These are phyloP conservation scores for Monilinia vaccinii-corymbosi DNA, from an alignment of 2,329 filamentous ascomycete genomes.

Conservation along the genomic window DNA sequence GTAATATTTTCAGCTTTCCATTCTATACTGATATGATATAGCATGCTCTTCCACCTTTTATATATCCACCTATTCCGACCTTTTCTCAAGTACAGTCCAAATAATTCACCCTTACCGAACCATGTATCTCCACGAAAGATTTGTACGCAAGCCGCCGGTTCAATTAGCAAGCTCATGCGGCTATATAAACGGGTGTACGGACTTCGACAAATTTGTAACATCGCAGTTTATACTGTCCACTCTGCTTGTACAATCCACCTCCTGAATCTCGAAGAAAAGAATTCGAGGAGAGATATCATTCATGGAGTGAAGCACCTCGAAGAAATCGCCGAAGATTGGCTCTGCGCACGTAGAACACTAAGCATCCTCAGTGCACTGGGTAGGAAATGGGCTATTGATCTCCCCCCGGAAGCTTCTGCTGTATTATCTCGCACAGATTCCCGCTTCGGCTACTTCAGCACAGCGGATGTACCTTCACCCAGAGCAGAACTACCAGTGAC, in stretches of 20 bases:
- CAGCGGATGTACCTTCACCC: conserved; percentile 29
- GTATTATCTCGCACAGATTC: conserved; percentile 71
- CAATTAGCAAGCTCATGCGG: conserved; percentile 88
- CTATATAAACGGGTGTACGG: conserved; percentile 90
- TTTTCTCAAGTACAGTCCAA: conserved; percentile 81
- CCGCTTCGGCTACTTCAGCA: conserved; percentile 65
- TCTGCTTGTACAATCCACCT: conserved; percentile 92
- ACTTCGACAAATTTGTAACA: conserved; percentile 88
- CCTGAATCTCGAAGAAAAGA: conserved; percentile 87
- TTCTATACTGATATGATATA: conserved; percentile 33
- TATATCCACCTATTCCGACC: conserved; percentile 95
- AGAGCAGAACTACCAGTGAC: conserved; percentile 26
- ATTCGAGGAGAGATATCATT: conserved; percentile 77
- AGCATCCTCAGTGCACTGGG: conserved; percentile 77
- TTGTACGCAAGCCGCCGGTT: conserved; percentile 80
- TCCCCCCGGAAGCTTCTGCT: conserved; percentile 72
- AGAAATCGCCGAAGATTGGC: conserved; percentile 93
- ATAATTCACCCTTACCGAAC: conserved; percentile 70
- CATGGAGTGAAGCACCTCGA: conserved; percentile 88
- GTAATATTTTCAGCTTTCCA: conserved; percentile 28
- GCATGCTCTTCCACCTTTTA: conserved; percentile 95
- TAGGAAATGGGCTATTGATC: conserved; percentile 79
- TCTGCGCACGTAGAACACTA: conserved; percentile 76
- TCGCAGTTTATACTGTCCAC: conserved; percentile 91
- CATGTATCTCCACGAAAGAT: conserved; percentile 87